Percentiles rank a stretch among this genome's conserved stretches.
Conservation (phyloP, 306 rosid species). For the Begonia fuchsioides region DNA sequence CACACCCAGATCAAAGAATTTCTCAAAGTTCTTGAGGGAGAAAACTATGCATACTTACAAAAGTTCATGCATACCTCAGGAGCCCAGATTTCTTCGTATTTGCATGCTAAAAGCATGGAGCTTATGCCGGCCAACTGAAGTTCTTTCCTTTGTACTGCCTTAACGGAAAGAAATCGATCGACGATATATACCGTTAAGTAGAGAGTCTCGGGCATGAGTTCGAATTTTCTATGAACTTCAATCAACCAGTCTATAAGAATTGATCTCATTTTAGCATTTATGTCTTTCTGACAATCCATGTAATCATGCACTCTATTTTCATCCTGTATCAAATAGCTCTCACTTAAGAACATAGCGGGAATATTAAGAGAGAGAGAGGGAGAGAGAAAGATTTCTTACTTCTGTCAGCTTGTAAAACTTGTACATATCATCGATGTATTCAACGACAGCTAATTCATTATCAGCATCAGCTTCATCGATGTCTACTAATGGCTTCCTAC, state of each 20-base stretch:
- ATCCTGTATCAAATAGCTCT: constrained; percentile 26
- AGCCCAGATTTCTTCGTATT: too few species aligned
- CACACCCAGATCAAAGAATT: too few species aligned
- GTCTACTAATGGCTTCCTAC: constrained; percentile 26
- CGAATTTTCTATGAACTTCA: constrained; percentile 74
- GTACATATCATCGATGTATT: constrained; percentile 66
- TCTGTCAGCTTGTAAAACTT: constrained; percentile 49
- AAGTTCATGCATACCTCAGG: too few species aligned
- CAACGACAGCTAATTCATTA: constrained; percentile 64
- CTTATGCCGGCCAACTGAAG: constrained; percentile 83
- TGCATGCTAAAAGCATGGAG: constrained; percentile 76
- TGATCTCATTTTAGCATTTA: constrained; percentile 69
- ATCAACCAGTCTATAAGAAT: constrained; percentile 84
- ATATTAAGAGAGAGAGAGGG: neutral
- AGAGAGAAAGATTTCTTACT: constrained; percentile 15
- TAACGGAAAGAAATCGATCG: constrained; percentile 55
- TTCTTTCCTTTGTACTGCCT: constrained; percentile 48
- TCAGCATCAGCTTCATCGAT: constrained; percentile 48
- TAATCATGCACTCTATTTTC: constrained; percentile 39
- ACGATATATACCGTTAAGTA: constrained; percentile 53
- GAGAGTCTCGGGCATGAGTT: constrained; percentile 68
- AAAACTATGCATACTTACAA: too few species aligned
- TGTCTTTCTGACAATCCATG: constrained; percentile 49
- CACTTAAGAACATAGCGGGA: too few species aligned
- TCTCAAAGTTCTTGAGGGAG: too few species aligned